Evolutionary conservation across 176 grass and related monocot genomes (phyloP).

Genomic region (Lolium perenne): DNA sequence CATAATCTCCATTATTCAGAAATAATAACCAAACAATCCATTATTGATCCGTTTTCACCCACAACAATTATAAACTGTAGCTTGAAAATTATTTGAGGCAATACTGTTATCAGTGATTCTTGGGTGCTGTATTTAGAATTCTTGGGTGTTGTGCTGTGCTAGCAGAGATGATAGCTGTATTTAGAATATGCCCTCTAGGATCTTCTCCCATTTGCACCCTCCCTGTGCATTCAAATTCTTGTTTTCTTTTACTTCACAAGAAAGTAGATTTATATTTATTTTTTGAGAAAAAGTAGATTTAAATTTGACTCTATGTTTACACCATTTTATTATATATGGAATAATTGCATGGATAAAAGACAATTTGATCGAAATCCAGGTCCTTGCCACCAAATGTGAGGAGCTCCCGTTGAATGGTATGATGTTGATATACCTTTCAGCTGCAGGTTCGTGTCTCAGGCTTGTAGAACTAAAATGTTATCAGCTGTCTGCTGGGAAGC

Average conservation of each 20-base stretch:
- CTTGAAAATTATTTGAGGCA: background rate
- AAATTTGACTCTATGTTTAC: background rate
- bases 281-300: background rate
- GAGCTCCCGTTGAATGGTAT: constrained; percentile 84
- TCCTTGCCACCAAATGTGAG: constrained; percentile 91
- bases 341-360: constrained; percentile 1
- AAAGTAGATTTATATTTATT: background rate
- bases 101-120: background rate
- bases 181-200: background rate
- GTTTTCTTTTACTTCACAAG: background rate
- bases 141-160: background rate
- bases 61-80: background rate
- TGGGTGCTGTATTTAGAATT: background rate
- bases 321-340: constrained; percentile 13
- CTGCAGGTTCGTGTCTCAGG: constrained; percentile 62
- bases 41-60: background rate
- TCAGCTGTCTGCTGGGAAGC: background rate
- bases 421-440: constrained; percentile 90
- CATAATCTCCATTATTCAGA: background rate
- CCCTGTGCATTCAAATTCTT: background rate
- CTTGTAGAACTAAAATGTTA: constrained; percentile 35
- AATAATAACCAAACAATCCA: background rate
- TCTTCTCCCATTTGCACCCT: background rate
- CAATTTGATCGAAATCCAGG: constrained; percentile 46
- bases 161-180: background rate